These are phyloP conservation scores for Fusarium fracticaudum DNA, from an alignment of 2,329 filamentous ascomycete genomes.

Conservation along the genomic window DNA sequence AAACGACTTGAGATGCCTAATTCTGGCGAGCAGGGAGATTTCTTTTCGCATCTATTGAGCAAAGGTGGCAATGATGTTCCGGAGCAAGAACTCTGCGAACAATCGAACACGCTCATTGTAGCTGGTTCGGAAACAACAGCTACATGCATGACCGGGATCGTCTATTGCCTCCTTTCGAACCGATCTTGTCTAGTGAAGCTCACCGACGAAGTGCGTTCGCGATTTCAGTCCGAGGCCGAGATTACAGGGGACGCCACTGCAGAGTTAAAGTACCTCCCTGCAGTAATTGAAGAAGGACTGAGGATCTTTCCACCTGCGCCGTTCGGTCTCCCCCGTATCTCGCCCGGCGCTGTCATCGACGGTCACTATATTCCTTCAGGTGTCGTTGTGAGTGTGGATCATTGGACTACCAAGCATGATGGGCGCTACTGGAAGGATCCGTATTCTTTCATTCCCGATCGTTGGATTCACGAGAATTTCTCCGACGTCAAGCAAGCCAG, in stretches of 20 bases:
- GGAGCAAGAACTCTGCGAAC: not conserved
- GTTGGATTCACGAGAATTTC: not conserved
- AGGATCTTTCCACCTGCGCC: not conserved
- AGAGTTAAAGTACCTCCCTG: not conserved
- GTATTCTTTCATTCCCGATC: not conserved
- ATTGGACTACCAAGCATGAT: not conserved
- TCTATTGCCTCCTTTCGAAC: not conserved
- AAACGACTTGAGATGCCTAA: not conserved
- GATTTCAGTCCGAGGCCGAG: not conserved
- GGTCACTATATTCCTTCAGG: not conserved
- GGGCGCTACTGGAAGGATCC: not conserved
- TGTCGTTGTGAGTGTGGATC: not conserved
- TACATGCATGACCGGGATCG: not conserved
- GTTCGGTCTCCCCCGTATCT: not conserved
- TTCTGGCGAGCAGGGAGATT: not conserved
- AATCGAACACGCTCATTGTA: not conserved
- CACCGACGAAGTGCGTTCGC: not conserved
- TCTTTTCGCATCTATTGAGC: not conserved
- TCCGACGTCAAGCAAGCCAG: not conserved
- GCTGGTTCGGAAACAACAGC: not conserved
- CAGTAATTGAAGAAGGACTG: not conserved
- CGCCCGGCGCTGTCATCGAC: not conserved
- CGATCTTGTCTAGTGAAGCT: not conserved
- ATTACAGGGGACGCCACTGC: not conserved
- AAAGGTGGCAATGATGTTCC: not conserved